Percentiles rank a stretch among this genome's conserved stretches.
Conservation (phyloP, 2,329 filamentous ascomycete genomes). For the Talaromyces sp. region DNA sequence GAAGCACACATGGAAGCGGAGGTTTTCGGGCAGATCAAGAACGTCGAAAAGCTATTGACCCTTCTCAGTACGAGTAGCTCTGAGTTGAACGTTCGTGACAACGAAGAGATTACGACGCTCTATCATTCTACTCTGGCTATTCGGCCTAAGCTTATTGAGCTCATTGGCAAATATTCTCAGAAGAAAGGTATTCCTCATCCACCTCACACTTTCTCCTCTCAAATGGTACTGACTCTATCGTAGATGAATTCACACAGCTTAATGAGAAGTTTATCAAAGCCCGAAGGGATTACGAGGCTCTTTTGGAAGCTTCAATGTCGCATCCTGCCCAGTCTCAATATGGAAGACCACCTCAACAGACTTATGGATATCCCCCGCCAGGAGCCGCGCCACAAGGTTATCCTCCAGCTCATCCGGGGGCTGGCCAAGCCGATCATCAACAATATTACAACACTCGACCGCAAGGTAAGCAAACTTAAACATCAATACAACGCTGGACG, state of each 20-base stretch:
- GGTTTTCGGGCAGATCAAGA: conserved; percentile 71
- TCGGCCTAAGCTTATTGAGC: conserved; percentile 90
- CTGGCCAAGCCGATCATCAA: conserved; percentile 55
- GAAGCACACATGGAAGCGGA: conserved; percentile 93
- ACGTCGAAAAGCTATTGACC: conserved; percentile 77
- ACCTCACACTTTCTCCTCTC: too few relatives aligned
- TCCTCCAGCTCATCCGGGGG: conserved; percentile 22
- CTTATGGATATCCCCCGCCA: conserved; percentile 31
- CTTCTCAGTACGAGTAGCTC: conserved; percentile 82
- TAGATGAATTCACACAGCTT: conserved; percentile 95
- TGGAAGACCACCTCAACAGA: conserved; percentile 51
- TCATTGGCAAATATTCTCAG: conserved; percentile 98
- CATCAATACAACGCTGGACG: not conserved
- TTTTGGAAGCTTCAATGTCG: conserved; percentile 95
- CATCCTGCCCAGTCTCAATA: conserved; percentile 79
- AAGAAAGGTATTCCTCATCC: conserved; percentile 70
- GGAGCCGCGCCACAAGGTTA: conserved; percentile 34
- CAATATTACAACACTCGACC: conserved; percentile 61
- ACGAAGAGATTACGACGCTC: conserved; percentile 86
- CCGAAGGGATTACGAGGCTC: conserved; percentile 86
- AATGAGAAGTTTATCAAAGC: conserved; percentile 99
- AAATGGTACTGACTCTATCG: not conserved
- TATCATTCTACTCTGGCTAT: conserved; percentile 95
- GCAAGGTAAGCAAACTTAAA: conserved; percentile 27
- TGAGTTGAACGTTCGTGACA: conserved; percentile 77